These are phyloP conservation scores for Mallotus repandus DNA, from an alignment of 441 rosid genomes.

Conservation along the genomic window DNA sequence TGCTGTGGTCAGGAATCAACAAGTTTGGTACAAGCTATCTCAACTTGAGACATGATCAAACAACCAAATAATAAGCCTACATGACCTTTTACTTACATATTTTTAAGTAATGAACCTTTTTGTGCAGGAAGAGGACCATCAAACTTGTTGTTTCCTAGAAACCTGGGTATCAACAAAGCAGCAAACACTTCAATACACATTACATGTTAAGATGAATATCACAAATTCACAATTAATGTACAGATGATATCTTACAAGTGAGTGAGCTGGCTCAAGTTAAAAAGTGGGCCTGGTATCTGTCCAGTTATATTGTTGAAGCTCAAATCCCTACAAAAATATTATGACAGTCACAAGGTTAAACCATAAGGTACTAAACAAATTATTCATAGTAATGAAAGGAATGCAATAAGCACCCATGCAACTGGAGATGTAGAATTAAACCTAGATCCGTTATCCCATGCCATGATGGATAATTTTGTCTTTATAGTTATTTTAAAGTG, in stretches of 20 bases:
- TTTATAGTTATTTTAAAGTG: not conserved
- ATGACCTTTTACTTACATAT: conserved; percentile 45
- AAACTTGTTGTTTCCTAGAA: conserved; percentile 57
- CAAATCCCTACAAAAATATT: conserved; percentile 46
- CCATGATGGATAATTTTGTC: not conserved
- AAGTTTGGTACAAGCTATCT: too few species aligned
- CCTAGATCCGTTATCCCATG: not conserved
- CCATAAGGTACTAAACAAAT: not conserved
- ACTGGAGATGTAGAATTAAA: not conserved
- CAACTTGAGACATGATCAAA: too few species aligned
- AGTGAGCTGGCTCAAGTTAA: conserved; percentile 24
- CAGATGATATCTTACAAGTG: conserved; percentile 14
- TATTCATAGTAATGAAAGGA: not conserved
- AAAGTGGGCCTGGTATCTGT: conserved; percentile 25
- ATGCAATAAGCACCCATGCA: not conserved
- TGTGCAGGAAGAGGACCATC: conserved; percentile 52
- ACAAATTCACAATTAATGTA: not conserved
- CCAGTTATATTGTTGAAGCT: conserved; percentile 45
- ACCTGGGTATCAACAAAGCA: conserved; percentile 40
- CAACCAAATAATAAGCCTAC: too few species aligned
- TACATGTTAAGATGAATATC: not conserved
- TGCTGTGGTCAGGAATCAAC: not conserved
- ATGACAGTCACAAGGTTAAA: not conserved
- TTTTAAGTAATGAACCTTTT: conserved; percentile 46
- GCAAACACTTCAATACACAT: not conserved